Conservation (phyloP, 2,329 filamentous ascomycete species). For the Madurella fahalii region DNA sequence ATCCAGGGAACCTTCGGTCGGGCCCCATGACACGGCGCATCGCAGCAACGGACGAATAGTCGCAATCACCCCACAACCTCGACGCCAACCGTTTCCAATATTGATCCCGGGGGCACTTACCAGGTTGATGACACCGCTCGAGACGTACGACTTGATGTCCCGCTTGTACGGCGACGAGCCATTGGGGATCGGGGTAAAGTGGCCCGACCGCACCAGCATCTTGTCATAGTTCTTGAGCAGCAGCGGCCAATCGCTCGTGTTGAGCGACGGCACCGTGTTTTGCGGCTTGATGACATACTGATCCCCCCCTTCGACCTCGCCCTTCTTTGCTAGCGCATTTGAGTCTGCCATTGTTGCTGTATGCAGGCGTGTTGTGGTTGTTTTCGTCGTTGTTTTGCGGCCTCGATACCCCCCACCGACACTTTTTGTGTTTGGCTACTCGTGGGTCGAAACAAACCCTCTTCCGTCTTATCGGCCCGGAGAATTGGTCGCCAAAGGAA, state of each 20-base stretch:
- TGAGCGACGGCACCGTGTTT: slow-evolving; percentile 69
- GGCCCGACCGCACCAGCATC: slow-evolving; percentile 84
- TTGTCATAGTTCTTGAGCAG: slow-evolving; percentile 95
- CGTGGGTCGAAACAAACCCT: neutral
- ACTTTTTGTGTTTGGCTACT: neutral
- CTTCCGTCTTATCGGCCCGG: neutral
- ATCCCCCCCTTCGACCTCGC: slow-evolving; percentile 45
- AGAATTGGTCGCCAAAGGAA: slow-evolving; percentile 6
- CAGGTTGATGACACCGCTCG: slow-evolving; percentile 96
- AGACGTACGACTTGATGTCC: slow-evolving; percentile 95
- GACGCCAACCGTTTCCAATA: neutral
- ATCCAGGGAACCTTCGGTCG: too few relatives aligned
- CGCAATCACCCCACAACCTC: neutral
- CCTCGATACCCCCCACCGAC: slow-evolving; percentile 1
- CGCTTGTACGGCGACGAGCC: slow-evolving; percentile 88
- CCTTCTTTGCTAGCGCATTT: slow-evolving; percentile 11
- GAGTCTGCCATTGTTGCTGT: slow-evolving; percentile 16
- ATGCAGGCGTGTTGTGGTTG: neutral
- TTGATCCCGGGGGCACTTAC: neutral
- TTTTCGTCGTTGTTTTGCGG: slow-evolving; percentile 5
- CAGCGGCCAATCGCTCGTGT: slow-evolving; percentile 88
- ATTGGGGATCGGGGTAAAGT: slow-evolving; percentile 94
- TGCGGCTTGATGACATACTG: slow-evolving; percentile 92
- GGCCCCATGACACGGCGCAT: too few relatives aligned
- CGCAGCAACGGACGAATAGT: neutral